Percentiles rank a stretch among this genome's conserved stretches.
phyloP scores from a whole-genome alignment of 2,329 filamentous ascomycete species.

The Erysiphe pulchra region DNA sequence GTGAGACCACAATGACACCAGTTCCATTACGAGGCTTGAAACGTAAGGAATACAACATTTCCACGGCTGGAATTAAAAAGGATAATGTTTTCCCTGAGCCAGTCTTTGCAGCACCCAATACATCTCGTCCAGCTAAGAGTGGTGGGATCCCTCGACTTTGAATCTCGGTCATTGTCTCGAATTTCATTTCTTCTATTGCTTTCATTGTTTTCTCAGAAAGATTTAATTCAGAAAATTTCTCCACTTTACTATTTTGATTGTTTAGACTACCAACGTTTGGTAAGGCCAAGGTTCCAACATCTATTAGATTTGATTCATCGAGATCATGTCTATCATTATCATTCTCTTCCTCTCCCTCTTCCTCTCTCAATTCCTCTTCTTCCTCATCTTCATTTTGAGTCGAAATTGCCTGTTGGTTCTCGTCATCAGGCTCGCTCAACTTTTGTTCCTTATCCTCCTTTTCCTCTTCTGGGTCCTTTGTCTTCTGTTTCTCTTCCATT shows the following conservation, averaged over 20 bases:
- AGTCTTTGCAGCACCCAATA: slow-evolving; percentile 86
- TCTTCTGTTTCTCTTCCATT: slow-evolving; percentile 4
- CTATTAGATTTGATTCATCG: slow-evolving; percentile 4
- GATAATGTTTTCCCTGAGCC: slow-evolving; percentile 88
- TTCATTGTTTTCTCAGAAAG: slow-evolving; percentile 73
- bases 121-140: slow-evolving; percentile 67
- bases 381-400: not conserved
- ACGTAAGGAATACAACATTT: slow-evolving; percentile 69
- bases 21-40: slow-evolving; percentile 92
- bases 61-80: slow-evolving; percentile 80
- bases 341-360: not conserved
- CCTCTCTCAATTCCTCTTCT: not conserved
- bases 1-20: slow-evolving; percentile 77
- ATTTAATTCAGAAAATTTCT: slow-evolving; percentile 31
- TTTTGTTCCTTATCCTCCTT: slow-evolving; percentile 9
- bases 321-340: not conserved
- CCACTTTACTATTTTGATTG: slow-evolving; percentile 3
- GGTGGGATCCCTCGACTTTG: slow-evolving; percentile 73
- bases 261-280: not conserved
- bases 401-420: too few species aligned
- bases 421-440: slow-evolving; percentile 1
- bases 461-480: slow-evolving; percentile 11
- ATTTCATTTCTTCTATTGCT: slow-evolving; percentile 53
- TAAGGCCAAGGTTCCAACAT: slow-evolving; percentile 6
- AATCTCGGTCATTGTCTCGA: slow-evolving; percentile 88